Conservation (phyloP, 2,329 filamentous ascomycete genomes). For the Coniochaeta ligniaria region DNA sequence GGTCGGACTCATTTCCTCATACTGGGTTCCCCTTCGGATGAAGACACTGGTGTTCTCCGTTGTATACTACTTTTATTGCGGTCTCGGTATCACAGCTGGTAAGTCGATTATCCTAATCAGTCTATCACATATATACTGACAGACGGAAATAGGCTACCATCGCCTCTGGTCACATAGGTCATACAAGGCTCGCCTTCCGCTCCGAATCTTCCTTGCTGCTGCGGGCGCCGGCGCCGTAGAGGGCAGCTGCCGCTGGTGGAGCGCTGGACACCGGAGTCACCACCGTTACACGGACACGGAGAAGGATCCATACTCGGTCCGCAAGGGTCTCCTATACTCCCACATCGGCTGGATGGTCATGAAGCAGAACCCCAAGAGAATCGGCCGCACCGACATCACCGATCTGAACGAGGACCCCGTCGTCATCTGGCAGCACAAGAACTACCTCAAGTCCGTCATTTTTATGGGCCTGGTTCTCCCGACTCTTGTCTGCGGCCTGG, state of each 20-base stretch:
- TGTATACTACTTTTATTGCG: slow-evolving; percentile 76
- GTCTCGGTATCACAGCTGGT: slow-evolving; percentile 74
- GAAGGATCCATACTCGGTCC: slow-evolving; percentile 85
- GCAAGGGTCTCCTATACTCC: slow-evolving; percentile 79
- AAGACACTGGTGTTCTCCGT: slow-evolving; percentile 70
- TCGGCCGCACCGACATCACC: slow-evolving; percentile 81
- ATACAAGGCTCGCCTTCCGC: slow-evolving; percentile 68
- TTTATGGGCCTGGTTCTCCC: slow-evolving; percentile 73
- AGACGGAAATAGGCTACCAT: slow-evolving; percentile 54
- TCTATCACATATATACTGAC: neutral
- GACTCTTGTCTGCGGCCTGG: slow-evolving; percentile 65
- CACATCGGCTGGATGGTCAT: slow-evolving; percentile 89
- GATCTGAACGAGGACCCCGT: slow-evolving; percentile 82
- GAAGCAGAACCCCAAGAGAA: slow-evolving; percentile 87
- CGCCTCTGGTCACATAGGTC: slow-evolving; percentile 82
- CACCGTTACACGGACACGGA: slow-evolving; percentile 90
- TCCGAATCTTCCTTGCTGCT: slow-evolving; percentile 76
- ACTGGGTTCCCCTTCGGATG: slow-evolving; percentile 68
- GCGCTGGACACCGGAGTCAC: slow-evolving; percentile 77
- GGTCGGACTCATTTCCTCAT: slow-evolving; percentile 63
- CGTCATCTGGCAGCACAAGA: slow-evolving; percentile 80
- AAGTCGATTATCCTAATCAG: slow-evolving; percentile 21
- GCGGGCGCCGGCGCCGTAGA: slow-evolving; percentile 78
- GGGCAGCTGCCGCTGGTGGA: slow-evolving; percentile 86
- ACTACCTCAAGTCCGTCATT: slow-evolving; percentile 76